Conservation (phyloP, 768 basidiomycete species). For the Leccinum ochraceum region DNA sequence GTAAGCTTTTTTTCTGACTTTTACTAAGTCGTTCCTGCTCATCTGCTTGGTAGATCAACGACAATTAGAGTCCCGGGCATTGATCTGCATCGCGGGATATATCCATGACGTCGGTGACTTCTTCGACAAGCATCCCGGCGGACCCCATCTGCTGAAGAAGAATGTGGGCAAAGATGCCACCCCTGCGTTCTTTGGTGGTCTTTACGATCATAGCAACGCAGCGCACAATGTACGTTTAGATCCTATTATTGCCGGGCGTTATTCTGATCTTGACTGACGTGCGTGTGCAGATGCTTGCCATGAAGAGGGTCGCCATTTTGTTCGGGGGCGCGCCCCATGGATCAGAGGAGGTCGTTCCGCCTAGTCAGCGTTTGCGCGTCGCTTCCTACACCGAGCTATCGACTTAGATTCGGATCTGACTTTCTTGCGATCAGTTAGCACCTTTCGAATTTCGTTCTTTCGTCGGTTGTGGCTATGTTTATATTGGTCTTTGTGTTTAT, state of each 20-base stretch:
- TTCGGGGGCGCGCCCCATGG: slow-evolving; percentile 12
- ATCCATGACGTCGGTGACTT: slow-evolving; percentile 84
- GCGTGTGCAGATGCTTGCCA: slow-evolving; percentile 6
- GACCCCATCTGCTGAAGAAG: slow-evolving; percentile 76
- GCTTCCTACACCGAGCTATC: slow-evolving; percentile 2
- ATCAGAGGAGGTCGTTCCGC: slow-evolving; percentile 7
- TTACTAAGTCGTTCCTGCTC: slow-evolving; percentile 12
- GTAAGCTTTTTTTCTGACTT: slow-evolving; percentile 45
- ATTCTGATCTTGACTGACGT: not conserved
- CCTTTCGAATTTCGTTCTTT: no score
- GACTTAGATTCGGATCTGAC: no score
- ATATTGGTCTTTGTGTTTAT: no score
- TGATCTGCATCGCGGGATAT: slow-evolving; percentile 84
- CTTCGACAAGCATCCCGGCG: slow-evolving; percentile 87
- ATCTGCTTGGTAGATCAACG: slow-evolving; percentile 56
- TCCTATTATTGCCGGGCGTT: not conserved
- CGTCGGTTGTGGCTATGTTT: not conserved
- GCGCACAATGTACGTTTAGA: slow-evolving; percentile 65
- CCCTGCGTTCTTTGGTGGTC: slow-evolving; percentile 88
- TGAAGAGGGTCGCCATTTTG: slow-evolving; percentile 14
- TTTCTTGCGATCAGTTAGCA: no score
- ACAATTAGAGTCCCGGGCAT: slow-evolving; percentile 73
- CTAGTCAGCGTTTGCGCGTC: slow-evolving; percentile 10
- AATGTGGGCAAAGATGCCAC: slow-evolving; percentile 89
- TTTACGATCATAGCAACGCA: slow-evolving; percentile 82